These are phyloP conservation scores for Apiospora malaysiana DNA, from an alignment of 2,329 filamentous ascomycete species.

Conservation along the genomic window DNA sequence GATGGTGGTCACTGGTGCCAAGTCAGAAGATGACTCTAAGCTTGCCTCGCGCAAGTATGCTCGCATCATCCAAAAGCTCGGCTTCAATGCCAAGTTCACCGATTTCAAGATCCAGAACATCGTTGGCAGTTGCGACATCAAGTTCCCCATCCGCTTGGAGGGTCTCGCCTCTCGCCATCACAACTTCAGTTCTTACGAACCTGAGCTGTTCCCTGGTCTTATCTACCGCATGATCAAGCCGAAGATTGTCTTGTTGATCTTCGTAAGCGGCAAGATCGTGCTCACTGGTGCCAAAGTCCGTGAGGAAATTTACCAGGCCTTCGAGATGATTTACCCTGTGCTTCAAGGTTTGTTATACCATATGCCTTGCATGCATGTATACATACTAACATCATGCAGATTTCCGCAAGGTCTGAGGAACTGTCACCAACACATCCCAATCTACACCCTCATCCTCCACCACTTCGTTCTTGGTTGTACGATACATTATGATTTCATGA, in stretches of 20 bases:
- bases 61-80: slow-evolving; percentile 98
- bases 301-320: slow-evolving; percentile 97
- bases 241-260: slow-evolving; percentile 97
- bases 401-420: slow-evolving; percentile 61
- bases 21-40: slow-evolving; percentile 97
- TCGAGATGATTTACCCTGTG: slow-evolving; percentile 97
- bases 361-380: neutral
- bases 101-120: slow-evolving; percentile 99
- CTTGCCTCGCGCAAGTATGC: slow-evolving; percentile 97
- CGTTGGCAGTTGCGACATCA: slow-evolving; percentile 98
- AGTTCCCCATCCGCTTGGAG: slow-evolving; percentile 97
- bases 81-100: slow-evolving; percentile 99
- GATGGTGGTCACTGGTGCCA: slow-evolving; percentile 99
- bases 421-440: slow-evolving; percentile 10
- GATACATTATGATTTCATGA: slow-evolving; percentile 40
- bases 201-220: slow-evolving; percentile 96
- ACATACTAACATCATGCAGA: slow-evolving; percentile 41
- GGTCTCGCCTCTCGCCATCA: slow-evolving; percentile 96
- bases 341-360: slow-evolving; percentile 71
- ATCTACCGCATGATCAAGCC: slow-evolving; percentile 99
- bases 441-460: slow-evolving; percentile 9
- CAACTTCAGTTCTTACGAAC: slow-evolving; percentile 99
- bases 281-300: slow-evolving; percentile 96
- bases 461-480: slow-evolving; percentile 20
- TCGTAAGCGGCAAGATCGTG: slow-evolving; percentile 98